phyloP scores from a whole-genome alignment of 2,329 filamentous ascomycete species.

The Aureobasidium sp. region DNA sequence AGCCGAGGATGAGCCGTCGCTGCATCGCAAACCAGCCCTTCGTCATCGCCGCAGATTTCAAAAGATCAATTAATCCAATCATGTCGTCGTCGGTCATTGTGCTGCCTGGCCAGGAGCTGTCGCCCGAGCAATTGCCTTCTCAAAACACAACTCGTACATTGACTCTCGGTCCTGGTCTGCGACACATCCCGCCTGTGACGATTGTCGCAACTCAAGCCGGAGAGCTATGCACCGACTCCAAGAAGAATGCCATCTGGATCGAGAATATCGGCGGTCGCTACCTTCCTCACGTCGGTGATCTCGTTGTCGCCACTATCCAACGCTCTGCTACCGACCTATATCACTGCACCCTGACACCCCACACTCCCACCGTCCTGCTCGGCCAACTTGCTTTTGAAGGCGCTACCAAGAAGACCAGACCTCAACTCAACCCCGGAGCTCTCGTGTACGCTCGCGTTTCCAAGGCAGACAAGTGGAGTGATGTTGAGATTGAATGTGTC shows the following conservation, averaged over 20 bases:
- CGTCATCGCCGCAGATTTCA: conserved; percentile 4
- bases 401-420: conserved; percentile 85
- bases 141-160: conserved; percentile 61
- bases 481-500: conserved; percentile 85
- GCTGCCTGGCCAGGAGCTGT: conserved; percentile 73
- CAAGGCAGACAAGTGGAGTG: conserved; percentile 72
- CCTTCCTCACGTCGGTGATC: conserved; percentile 68
- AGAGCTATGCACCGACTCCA: conserved; percentile 58
- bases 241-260: conserved; percentile 73
- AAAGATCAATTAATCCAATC: background rate
- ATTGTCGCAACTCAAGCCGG: conserved; percentile 63
- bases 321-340: conserved; percentile 70
- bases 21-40: background rate
- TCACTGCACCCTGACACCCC: conserved; percentile 66
- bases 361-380: conserved; percentile 59
- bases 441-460: conserved; percentile 84
- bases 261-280: conserved; percentile 68
- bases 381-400: conserved; percentile 89
- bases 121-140: conserved; percentile 58
- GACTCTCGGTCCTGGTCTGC: conserved; percentile 76
- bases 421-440: conserved; percentile 65
- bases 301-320: conserved; percentile 80
- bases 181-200: conserved; percentile 69
- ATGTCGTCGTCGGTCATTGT: conserved; percentile 47
- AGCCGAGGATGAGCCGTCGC: background rate